phyloP scores from a whole-genome alignment of 106 monocot genomes.

The Dendrobium officinale region DNA sequence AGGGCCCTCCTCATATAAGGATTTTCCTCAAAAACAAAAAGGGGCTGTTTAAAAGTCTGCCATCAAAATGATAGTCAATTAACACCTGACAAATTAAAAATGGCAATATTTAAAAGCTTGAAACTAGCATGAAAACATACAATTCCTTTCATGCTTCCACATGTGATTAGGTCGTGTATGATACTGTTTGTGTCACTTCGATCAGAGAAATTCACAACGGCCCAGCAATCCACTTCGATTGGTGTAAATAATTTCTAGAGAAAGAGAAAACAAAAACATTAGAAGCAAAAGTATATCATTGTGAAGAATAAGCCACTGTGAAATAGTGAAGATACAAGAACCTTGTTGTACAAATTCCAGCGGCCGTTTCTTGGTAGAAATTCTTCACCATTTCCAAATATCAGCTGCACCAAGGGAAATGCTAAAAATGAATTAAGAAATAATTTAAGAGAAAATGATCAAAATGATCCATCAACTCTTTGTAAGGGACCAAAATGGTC shows the following conservation, averaged over 20 bases:
- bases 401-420: conserved; percentile 35
- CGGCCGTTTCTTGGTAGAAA: conserved; percentile 70
- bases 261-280: background rate
- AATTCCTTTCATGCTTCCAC: conserved; percentile 75
- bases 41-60: conserved; percentile 61
- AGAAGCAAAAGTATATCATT: background rate
- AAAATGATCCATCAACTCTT: too few species aligned
- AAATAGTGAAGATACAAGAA: conserved; percentile 10
- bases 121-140: conserved; percentile 28
- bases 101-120: background rate
- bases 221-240: conserved; percentile 41
- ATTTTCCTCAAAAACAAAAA: conserved; percentile 61
- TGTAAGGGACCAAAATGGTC: too few species aligned
- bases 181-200: conserved; percentile 51
- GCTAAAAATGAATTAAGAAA: too few species aligned
- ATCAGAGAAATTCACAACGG: conserved; percentile 80
- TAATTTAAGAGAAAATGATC: too few species aligned
- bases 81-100: background rate
- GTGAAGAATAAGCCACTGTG: background rate
- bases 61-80: background rate
- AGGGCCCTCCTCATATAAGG: conserved; percentile 37
- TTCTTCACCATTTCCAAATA: conserved; percentile 74
- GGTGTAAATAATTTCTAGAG: conserved; percentile 55
- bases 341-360: conserved; percentile 97
- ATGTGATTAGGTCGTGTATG: conserved; percentile 57